Conservation (phyloP, 106 monocot species). For the Xerophyta viscosa region DNA sequence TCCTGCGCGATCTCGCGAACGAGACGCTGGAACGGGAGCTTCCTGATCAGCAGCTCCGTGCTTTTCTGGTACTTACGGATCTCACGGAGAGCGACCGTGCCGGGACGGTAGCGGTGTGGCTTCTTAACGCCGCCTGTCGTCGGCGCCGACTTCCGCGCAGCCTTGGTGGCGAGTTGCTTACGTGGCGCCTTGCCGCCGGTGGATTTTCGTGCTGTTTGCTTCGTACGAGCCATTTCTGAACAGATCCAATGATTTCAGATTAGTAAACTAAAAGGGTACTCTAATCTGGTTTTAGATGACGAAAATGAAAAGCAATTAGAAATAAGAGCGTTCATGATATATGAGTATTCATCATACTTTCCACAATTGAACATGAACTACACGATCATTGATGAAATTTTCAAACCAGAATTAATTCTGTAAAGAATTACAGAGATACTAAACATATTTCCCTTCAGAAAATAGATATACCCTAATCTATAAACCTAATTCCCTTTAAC, state of each 20-base stretch:
- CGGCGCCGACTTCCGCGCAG: not conserved
- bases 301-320: not conserved
- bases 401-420: too few species aligned
- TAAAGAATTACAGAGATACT: too few species aligned
- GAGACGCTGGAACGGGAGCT: slow-evolving; percentile 1
- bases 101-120: slow-evolving; percentile 1
- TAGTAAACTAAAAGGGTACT: too few species aligned
- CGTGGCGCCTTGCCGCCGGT: slow-evolving; percentile 1
- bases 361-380: too few species aligned
- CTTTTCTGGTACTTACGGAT: slow-evolving; percentile 59
- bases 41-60: slow-evolving; percentile 28
- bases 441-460: too few species aligned
- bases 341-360: too few species aligned
- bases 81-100: slow-evolving; percentile 17
- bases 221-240: slow-evolving; percentile 2
- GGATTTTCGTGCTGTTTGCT: slow-evolving; percentile 1
- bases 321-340: too few species aligned
- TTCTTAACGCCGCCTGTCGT: slow-evolving; percentile 2
- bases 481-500: too few species aligned
- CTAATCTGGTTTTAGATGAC: too few species aligned
- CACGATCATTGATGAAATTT: too few species aligned
- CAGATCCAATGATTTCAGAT: too few species aligned
- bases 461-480: too few species aligned
- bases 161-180: slow-evolving; percentile 2
- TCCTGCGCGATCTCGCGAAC: not conserved